phyloP scores from a whole-genome alignment of 371 early-diverging fungal genomes.

The Mucor circinelloides region DNA sequence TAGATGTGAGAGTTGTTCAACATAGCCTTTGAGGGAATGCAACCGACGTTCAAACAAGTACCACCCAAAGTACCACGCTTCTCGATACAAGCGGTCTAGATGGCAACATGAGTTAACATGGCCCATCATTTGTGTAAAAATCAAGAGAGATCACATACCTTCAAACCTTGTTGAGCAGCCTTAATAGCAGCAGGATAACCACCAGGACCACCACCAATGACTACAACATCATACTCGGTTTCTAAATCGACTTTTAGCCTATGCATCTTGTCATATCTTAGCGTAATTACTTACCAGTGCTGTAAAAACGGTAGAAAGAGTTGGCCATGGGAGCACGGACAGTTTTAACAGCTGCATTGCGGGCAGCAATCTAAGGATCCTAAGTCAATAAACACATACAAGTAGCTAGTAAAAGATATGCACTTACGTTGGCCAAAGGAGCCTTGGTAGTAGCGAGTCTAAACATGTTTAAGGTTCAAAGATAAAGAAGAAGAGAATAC shows the following conservation, averaged over 20 bases:
- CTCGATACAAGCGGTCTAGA: slow-evolving; percentile 94
- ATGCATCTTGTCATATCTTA: neutral
- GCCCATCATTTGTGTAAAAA: too few relatives aligned
- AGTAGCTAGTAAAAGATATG: too few relatives aligned
- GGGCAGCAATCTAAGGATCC: slow-evolving; percentile 56
- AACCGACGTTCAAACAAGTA: slow-evolving; percentile 98
- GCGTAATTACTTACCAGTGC: slow-evolving; percentile 42
- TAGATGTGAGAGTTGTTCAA: slow-evolving; percentile 97
- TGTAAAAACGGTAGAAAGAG: slow-evolving; percentile 61
- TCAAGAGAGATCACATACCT: slow-evolving; percentile 57
- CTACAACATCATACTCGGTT: slow-evolving; percentile 82
- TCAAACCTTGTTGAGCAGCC: slow-evolving; percentile 96
- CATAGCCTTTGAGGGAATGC: slow-evolving; percentile 98
- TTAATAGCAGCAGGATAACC: slow-evolving; percentile 99
- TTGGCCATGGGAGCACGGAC: slow-evolving; percentile 59
- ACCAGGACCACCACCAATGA: slow-evolving; percentile 97
- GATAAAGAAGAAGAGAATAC: neutral
- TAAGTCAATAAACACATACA: neutral
- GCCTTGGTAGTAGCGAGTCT: slow-evolving; percentile 60
- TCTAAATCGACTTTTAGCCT: slow-evolving; percentile 2
- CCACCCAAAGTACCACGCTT: slow-evolving; percentile 97
- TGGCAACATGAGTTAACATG: neutral
- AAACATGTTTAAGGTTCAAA: slow-evolving; percentile 48
- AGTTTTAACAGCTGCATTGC: slow-evolving; percentile 51
- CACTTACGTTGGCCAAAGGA: slow-evolving; percentile 61